Percentiles rank a stretch among this genome's conserved stretches.
Conservation (phyloP, 1,284 basidiomycete genomes). For the Apiotrichum brassicae region DNA sequence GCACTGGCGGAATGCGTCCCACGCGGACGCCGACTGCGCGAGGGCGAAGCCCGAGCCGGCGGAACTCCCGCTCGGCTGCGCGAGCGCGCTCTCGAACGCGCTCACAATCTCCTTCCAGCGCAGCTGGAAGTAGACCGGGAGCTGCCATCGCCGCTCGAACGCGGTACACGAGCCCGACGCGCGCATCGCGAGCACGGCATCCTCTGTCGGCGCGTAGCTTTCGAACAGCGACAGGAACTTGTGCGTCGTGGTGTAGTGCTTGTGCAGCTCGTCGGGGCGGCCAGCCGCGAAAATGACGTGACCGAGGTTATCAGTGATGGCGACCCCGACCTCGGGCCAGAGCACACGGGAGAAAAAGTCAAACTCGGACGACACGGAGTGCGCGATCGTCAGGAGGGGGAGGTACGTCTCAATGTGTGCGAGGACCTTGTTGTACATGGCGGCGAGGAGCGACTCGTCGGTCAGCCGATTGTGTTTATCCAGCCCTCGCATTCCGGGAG, state of each 20-base stretch:
- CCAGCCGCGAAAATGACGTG: conserved; percentile 80
- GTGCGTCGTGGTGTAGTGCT: conserved; percentile 79
- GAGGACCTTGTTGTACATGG: conserved; percentile 72
- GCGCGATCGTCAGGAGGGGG: conserved; percentile 67
- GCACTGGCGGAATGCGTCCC: conserved; percentile 65
- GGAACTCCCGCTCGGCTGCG: conserved; percentile 9
- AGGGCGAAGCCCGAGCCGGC: conserved; percentile 33
- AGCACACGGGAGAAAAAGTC: conserved; percentile 78
- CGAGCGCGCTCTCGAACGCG: conserved; percentile 63
- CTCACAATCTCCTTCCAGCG: conserved; percentile 91
- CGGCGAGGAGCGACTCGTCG: conserved; percentile 50
- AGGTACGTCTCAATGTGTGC: conserved; percentile 68
- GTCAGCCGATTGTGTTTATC: conserved; percentile 1
- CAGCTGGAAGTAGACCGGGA: conserved; percentile 94
- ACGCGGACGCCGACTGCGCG: conserved; percentile 62
- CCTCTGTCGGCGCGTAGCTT: conserved; percentile 67
- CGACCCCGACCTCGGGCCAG: conserved; percentile 73
- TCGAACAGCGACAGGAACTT: conserved; percentile 81
- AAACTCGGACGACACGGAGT: conserved; percentile 56
- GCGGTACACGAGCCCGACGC: conserved; percentile 61
- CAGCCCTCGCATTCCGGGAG: conserved; percentile 14
- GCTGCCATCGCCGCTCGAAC: conserved; percentile 85
- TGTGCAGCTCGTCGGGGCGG: conserved; percentile 78
- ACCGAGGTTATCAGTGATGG: conserved; percentile 78
- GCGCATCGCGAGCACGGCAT: conserved; percentile 65